phyloP scores from a whole-genome alignment of 345 rosid species.

The Hibiscus mutabilis region DNA sequence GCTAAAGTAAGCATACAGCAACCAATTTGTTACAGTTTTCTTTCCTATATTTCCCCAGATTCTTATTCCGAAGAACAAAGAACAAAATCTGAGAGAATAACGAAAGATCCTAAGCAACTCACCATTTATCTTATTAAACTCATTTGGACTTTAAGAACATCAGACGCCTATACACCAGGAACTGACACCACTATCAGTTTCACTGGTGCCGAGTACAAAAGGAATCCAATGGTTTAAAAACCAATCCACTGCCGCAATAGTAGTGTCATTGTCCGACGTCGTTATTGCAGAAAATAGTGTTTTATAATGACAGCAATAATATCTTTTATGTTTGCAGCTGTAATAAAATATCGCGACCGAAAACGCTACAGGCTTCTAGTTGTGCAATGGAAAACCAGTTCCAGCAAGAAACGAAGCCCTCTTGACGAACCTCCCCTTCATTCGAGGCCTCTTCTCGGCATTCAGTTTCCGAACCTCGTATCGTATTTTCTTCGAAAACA shows the following conservation, averaged over 20 bases:
- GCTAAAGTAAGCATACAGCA: not conserved
- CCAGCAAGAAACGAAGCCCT: slow-evolving; percentile 38
- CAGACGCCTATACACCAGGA: not conserved
- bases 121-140: not conserved
- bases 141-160: no score
- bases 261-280: no score
- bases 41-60: not conserved
- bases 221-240: not conserved
- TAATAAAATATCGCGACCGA: no score
- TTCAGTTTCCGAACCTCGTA: slow-evolving; percentile 88
- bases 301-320: no score
- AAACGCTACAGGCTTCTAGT: not conserved
- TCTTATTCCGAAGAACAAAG: not conserved
- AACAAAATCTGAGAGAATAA: not conserved
- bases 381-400: slow-evolving; percentile 25
- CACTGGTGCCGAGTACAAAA: not conserved
- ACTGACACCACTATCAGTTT: not conserved
- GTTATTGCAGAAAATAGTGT: no score
- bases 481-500: slow-evolving; percentile 93
- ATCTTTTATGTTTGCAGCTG: no score
- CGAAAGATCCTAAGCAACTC: not conserved
- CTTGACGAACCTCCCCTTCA: slow-evolving; percentile 98
- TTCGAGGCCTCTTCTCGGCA: slow-evolving; percentile 94
- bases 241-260: no score
- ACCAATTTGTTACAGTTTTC: not conserved